Conservation (phyloP, 78 protist genomes). For the Dictyostelium capitatum region DNA sequence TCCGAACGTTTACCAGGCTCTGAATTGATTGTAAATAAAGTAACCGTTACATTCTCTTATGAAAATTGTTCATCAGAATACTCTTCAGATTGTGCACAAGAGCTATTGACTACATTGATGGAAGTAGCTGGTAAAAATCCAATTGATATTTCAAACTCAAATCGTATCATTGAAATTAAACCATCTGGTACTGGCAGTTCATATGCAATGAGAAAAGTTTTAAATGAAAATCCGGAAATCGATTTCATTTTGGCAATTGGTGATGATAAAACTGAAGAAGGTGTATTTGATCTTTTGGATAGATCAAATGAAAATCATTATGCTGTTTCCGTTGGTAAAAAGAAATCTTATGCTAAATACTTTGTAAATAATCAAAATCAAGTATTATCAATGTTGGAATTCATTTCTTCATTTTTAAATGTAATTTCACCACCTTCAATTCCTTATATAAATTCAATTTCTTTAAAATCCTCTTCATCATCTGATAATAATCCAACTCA, state of each 20-base stretch:
- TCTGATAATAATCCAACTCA: background rate
- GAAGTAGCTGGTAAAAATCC: slow-evolving; percentile 58
- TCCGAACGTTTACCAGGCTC: slow-evolving; percentile 47
- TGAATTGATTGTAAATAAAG: slow-evolving; percentile 5
- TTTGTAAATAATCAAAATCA: slow-evolving; percentile 33
- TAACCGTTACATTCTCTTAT: slow-evolving; percentile 24
- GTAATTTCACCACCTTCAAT: background rate
- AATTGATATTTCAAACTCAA: slow-evolving; percentile 40
- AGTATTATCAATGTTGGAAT: slow-evolving; percentile 30
- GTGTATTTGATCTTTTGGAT: slow-evolving; percentile 39
- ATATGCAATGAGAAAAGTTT: slow-evolving; percentile 28
- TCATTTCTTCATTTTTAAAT: background rate
- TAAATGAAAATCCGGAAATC: slow-evolving; percentile 41
- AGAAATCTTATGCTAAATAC: slow-evolving; percentile 37
- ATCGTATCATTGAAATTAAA: slow-evolving; percentile 52
- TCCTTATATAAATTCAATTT: background rate
- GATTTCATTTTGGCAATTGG: slow-evolving; percentile 63
- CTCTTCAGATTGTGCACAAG: slow-evolving; percentile 35
- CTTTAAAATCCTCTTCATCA: background rate
- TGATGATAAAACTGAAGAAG: slow-evolving; percentile 33
- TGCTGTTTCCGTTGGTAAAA: slow-evolving; percentile 48
- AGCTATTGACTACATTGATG: slow-evolving; percentile 29
- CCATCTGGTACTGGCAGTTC: slow-evolving; percentile 59
- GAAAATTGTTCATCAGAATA: slow-evolving; percentile 22
- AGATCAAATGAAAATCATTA: slow-evolving; percentile 41